Evolutionary conservation across 352 stramenopile genomes (phyloP).

Genomic region (Phytophthora tentaculata): DNA sequence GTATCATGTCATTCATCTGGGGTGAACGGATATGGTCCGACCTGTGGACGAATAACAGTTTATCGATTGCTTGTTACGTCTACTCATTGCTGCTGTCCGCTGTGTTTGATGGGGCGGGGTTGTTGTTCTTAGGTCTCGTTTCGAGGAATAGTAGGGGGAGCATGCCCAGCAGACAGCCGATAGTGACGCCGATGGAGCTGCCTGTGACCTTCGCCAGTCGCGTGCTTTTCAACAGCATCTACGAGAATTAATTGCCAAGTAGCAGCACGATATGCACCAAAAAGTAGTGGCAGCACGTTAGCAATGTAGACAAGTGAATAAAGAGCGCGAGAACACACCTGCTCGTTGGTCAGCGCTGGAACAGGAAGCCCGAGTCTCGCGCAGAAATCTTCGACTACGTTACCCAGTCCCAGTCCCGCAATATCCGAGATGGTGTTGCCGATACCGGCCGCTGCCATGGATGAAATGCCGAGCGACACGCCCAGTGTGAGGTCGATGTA

Average conservation of each 20-base stretch:
- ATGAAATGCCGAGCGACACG: slow-evolving; percentile 86
- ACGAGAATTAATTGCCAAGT: slow-evolving; percentile 4
- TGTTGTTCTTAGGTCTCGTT: slow-evolving; percentile 45
- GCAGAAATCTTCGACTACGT: slow-evolving; percentile 84
- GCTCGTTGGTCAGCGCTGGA: slow-evolving; percentile 60
- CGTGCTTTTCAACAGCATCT: slow-evolving; percentile 72
- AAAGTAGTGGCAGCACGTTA: too few species aligned
- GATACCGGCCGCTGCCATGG: slow-evolving; percentile 85
- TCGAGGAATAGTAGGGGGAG: slow-evolving; percentile 77
- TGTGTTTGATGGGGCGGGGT: not conserved
- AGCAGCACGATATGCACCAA: not conserved
- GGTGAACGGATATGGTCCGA: slow-evolving; percentile 6
- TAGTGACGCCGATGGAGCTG: slow-evolving; percentile 72
- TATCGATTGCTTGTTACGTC: not conserved
- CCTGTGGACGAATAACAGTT: not conserved
- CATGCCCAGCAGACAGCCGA: slow-evolving; percentile 84
- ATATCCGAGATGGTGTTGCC: slow-evolving; percentile 88
- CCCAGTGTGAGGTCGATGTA: slow-evolving; percentile 88
- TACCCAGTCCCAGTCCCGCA: slow-evolving; percentile 68
- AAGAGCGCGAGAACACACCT: slow-evolving; percentile 40
- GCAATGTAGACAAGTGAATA: not conserved
- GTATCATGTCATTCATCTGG: slow-evolving; percentile 16
- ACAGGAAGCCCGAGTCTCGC: slow-evolving; percentile 65
- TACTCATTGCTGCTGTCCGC: slow-evolving; percentile 1
- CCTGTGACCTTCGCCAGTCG: slow-evolving; percentile 73